Conservation (phyloP, 2,329 filamentous ascomycete species). For the Sclerotinia borealis region DNA sequence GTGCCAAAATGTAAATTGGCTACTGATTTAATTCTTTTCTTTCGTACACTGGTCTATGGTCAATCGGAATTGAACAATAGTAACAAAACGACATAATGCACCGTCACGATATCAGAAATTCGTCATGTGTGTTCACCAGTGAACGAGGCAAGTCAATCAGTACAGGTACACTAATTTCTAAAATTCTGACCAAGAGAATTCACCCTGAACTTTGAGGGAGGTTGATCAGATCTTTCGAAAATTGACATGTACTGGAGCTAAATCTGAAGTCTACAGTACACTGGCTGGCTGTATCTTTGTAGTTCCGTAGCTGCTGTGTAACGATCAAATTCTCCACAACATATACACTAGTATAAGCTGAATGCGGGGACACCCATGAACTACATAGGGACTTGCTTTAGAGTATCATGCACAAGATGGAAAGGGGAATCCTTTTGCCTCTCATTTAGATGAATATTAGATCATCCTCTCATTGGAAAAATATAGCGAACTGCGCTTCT, state of each 20-base stretch:
- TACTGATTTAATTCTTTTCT: too few species aligned
- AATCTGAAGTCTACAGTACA: background rate
- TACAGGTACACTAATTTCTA: background rate
- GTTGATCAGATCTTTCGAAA: too few species aligned
- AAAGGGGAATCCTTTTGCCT: background rate
- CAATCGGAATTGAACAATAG: background rate
- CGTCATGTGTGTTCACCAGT: too few species aligned
- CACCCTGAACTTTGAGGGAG: too few species aligned
- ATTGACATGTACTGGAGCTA: background rate
- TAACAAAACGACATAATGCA: background rate
- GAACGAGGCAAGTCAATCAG: too few species aligned
- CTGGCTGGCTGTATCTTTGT: background rate
- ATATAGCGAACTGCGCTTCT: background rate
- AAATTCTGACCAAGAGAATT: background rate
- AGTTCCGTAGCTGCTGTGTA: background rate
- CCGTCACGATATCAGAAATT: background rate
- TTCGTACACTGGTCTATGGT: too few species aligned
- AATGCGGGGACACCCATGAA: background rate
- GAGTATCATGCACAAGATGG: background rate
- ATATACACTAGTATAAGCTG: background rate
- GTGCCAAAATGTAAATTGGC: background rate
- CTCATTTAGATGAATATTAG: background rate
- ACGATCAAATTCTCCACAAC: background rate
- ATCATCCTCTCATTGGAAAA: background rate
- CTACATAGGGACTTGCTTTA: background rate